phyloP scores from a whole-genome alignment of 257 asterid species.

The Solanum pinnatisectum region DNA sequence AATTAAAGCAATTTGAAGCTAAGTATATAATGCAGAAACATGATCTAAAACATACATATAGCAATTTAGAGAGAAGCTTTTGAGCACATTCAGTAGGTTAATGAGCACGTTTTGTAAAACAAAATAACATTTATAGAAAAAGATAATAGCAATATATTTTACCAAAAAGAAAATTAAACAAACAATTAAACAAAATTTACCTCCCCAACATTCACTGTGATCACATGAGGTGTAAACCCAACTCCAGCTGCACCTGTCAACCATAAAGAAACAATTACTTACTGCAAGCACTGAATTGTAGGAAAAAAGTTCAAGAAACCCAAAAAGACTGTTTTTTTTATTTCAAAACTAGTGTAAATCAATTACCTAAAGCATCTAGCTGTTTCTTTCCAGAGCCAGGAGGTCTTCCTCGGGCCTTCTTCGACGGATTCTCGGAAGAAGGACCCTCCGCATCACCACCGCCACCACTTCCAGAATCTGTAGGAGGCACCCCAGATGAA shows the following conservation, averaged over 20 bases:
- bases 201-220: constrained; percentile 42
- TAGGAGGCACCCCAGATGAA: constrained; percentile 18
- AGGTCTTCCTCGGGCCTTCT: constrained; percentile 46
- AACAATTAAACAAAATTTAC: constrained; percentile 7
- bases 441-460: constrained; percentile 15
- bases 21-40: background rate
- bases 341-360: background rate
- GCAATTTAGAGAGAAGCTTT: background rate
- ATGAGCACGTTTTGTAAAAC: background rate
- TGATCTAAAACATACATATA: background rate
- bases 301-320: background rate
- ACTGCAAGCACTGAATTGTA: background rate
- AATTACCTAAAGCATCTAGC: constrained; percentile 36
- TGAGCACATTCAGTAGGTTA: background rate
- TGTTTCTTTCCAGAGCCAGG: constrained; percentile 48
- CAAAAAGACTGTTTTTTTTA: background rate
- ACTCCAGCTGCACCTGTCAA: constrained; percentile 33
- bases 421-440: constrained; percentile 25
- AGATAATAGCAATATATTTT: background rate
- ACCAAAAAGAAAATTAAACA: background rate
- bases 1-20: background rate
- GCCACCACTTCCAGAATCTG: constrained; percentile 32
- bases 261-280: background rate
- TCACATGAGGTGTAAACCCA: constrained; percentile 47
- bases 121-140: background rate